Evolutionary conservation across 2,329 filamentous ascomycete genomes (phyloP), one percentile per base, ranked within the genome.

Genomic region (Cladosporium sp.): DNA sequence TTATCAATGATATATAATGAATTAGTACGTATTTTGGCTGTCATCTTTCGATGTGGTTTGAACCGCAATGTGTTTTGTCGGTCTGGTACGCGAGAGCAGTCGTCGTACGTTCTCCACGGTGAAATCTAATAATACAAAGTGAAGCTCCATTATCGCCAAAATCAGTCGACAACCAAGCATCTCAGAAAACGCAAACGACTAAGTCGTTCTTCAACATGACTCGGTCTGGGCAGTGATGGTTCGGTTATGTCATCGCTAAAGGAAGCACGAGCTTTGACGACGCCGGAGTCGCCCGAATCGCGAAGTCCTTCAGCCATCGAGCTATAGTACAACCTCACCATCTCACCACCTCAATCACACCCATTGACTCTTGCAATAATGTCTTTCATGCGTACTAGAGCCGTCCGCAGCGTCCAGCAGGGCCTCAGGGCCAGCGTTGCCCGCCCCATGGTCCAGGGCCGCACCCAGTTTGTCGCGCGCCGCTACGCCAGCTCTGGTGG

Each of bases 401-500:
- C 70, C 34, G 57, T 70, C 47, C 67, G 67, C 30, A 66, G 66
- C 65, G 51, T 72, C 12, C 68, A 69, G 38, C 55, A 67, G 21
- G 66, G 69, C 52, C 63, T 71, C n/a, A 64, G 69, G 34, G 65
- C 67, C 47, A 59, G 65, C 36, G 67, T 60, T 44, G 58, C 57
- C 14, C 70, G 70, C 59, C 67, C 61, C 47, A 47, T 67, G 66
- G 54, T 65, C 61, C 59, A 60, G 59, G 55, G 63, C 51, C 58
- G 69, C 68, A 69, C 71, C 21, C 67, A 69, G 61, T 67, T 74
- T 24, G 70, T 59, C 8, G 67, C 67, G 36, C 68, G 69, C 54
- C 68, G 71, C 44, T 73, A 66, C 54, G 71, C 71, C 38, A 73
- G 71, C 71, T 68, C 65, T 41, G 70, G 68, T 24, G 69, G 68